These are phyloP conservation scores for Trametes gibbosa DNA, from an alignment of 768 basidiomycete species.

Conservation along the genomic window DNA sequence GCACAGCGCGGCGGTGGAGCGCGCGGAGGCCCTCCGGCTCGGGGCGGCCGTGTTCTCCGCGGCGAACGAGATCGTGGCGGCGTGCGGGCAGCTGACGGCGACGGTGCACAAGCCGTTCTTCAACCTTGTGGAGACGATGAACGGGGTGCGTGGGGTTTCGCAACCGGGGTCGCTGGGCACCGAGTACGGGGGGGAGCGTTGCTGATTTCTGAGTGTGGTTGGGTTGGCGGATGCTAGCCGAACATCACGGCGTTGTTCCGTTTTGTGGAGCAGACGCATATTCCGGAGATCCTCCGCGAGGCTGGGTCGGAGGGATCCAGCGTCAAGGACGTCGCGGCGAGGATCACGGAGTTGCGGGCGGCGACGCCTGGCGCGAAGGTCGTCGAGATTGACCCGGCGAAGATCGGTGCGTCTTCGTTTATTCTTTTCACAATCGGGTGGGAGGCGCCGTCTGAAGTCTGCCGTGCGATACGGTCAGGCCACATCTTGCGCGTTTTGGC, in stretches of 20 bases:
- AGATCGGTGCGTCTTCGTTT: constrained; percentile 43
- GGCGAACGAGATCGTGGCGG: constrained; percentile 23
- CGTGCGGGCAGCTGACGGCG: constrained; percentile 23
- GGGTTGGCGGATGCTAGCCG: too few species aligned
- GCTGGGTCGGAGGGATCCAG: constrained; percentile 4
- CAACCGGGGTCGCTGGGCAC: too few species aligned
- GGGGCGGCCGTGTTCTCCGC: constrained; percentile 22
- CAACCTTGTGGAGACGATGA: constrained; percentile 54
- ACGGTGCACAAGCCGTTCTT: constrained; percentile 37
- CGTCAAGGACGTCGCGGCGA: neutral
- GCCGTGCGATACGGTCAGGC: constrained; percentile 35
- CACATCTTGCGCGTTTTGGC: constrained; percentile 73
- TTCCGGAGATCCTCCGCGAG: constrained; percentile 6
- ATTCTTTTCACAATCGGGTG: neutral
- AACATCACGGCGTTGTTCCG: constrained; percentile 4
- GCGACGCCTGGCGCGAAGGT: neutral
- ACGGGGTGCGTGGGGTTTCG: constrained; percentile 33
- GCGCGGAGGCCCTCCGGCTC: constrained; percentile 18
- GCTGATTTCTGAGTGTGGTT: too few species aligned
- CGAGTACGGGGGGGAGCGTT: too few species aligned
- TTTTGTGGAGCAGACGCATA: constrained; percentile 6
- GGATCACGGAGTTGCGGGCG: constrained; percentile 3
- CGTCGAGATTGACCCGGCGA: constrained; percentile 30
- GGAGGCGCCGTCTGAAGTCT: too few species aligned
- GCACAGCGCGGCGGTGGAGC: neutral